Percentiles rank a stretch among this genome's conserved stretches.
phyloP scores from a whole-genome alignment of 345 rosid species.

The Populus euphratica region DNA sequence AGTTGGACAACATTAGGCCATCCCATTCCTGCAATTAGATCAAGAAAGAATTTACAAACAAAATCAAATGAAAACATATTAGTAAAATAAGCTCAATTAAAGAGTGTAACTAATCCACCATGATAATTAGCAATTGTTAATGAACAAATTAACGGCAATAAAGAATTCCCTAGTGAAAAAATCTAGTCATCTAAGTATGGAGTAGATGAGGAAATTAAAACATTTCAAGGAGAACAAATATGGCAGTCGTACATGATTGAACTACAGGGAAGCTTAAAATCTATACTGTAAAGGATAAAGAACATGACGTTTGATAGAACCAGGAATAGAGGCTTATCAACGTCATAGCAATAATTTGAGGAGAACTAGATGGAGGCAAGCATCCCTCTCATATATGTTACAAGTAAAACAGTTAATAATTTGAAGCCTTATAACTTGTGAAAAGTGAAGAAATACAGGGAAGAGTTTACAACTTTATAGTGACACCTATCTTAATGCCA shows the following conservation, averaged over 20 bases:
- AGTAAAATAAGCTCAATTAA: neutral
- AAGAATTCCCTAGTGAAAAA: neutral
- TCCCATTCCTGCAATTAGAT: slow-evolving; percentile 80
- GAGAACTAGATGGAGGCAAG: neutral
- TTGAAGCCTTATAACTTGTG: neutral
- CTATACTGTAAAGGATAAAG: neutral
- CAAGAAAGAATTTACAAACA: slow-evolving; percentile 15
- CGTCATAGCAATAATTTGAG: neutral
- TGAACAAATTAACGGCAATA: neutral
- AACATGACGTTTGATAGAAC: neutral
- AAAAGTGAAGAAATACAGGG: neutral
- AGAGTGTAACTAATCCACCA: neutral
- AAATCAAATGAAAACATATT: neutral
- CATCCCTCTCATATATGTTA: neutral
- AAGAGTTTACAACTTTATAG: neutral
- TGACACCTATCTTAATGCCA: neutral
- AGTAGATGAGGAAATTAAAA: neutral
- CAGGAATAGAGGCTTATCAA: neutral
- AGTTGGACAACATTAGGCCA: slow-evolving; percentile 88
- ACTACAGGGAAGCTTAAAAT: neutral
- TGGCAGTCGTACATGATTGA: neutral
- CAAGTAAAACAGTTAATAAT: neutral
- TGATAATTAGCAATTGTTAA: neutral
- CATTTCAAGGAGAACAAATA: neutral
- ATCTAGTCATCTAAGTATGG: neutral